Percentiles rank a stretch among this genome's conserved stretches.
Conservation (phyloP, 495 filamentous ascomycete genomes). For the Aspergillus avenaceus region DNA sequence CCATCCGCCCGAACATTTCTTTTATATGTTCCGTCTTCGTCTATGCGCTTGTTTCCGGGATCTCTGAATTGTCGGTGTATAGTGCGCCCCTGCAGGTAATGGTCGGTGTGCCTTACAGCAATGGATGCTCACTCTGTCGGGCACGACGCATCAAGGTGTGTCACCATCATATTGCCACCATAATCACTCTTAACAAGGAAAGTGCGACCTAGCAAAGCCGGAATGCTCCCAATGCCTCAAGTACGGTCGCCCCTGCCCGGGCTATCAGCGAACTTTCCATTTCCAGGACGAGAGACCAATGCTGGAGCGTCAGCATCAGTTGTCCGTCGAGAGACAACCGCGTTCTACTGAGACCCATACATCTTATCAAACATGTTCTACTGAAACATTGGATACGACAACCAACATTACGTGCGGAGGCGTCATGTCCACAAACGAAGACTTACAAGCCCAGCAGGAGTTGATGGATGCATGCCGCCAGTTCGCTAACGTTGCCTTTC, state of each 20-base stretch:
- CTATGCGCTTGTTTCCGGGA: not conserved
- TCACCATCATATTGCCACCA: not conserved
- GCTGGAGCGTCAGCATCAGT: constrained; percentile 23
- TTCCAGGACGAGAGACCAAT: constrained; percentile 36
- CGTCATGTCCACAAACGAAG: no score
- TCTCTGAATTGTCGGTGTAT: not conserved
- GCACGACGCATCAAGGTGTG: constrained; percentile 35
- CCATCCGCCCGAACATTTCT: not conserved
- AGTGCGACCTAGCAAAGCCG: constrained; percentile 35
- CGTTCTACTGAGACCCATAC: not conserved
- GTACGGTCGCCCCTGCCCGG: constrained; percentile 35
- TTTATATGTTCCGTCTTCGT: not conserved
- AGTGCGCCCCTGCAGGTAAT: no score
- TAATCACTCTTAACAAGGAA: not conserved
- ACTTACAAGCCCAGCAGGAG: no score
- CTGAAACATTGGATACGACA: no score
- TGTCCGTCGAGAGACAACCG: constrained; percentile 6
- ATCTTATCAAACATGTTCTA: no score
- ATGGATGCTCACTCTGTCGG: constrained; percentile 33
- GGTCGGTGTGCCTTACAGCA: constrained; percentile 38
- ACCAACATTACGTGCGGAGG: no score
- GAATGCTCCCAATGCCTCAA: constrained; percentile 31
- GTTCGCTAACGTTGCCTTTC: no score
- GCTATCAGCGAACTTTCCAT: constrained; percentile 30
- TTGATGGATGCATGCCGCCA: no score